phyloP scores from a whole-genome alignment of 768 basidiomycete genomes.

The Tylopilus sp. region DNA sequence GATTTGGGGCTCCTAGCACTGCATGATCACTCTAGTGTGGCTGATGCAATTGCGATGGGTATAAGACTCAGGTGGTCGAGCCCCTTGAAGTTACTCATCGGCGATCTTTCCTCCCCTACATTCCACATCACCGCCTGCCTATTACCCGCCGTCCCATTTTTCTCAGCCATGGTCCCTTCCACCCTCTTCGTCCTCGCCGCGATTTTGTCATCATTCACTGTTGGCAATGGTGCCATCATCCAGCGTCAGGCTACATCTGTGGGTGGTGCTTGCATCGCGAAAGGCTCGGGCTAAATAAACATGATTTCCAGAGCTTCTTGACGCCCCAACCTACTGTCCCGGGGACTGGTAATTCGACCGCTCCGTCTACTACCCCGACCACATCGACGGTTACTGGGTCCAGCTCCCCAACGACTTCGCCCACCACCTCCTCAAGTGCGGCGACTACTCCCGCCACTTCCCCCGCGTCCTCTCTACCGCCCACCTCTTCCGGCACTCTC shows the following conservation, averaged over 20 bases:
- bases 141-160: too few relatives aligned
- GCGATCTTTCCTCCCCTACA: not conserved
- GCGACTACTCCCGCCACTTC: not conserved
- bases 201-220: slow-evolving; percentile 11
- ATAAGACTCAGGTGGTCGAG: slow-evolving; percentile 4
- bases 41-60: slow-evolving; percentile 7
- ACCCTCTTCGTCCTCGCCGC: slow-evolving; percentile 2
- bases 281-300: not conserved
- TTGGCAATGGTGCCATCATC: slow-evolving; percentile 15
- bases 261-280: not conserved
- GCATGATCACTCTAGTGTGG: not conserved
- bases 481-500: not conserved
- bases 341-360: not conserved
- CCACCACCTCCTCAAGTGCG: not conserved
- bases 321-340: slow-evolving; percentile 8
- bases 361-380: not conserved
- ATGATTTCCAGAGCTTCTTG: slow-evolving; percentile 5
- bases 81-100: too few relatives aligned
- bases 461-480: not conserved
- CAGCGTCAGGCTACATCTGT: slow-evolving; percentile 17
- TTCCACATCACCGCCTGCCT: too few relatives aligned
- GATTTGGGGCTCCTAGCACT: not conserved
- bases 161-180: slow-evolving; percentile 6
- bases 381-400: too few relatives aligned
- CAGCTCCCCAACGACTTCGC: too few relatives aligned